A percentile compares a stretch with the other conserved stretches of the same genome.
phyloP scores from a whole-genome alignment of 306 rosid species.

The Leucaena leucocephala region DNA sequence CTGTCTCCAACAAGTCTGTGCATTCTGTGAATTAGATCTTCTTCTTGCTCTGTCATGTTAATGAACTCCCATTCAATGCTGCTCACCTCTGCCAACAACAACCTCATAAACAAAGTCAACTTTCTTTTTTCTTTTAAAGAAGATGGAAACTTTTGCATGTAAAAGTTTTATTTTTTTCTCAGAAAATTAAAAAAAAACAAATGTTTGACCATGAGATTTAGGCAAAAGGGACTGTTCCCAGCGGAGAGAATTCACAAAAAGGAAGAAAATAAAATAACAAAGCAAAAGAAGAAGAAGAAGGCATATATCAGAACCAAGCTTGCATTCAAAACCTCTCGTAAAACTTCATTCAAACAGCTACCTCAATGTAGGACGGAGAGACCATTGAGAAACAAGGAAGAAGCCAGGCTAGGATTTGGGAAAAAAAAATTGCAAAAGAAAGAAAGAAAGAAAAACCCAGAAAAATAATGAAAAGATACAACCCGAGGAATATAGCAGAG shows the following conservation, averaged over 20 bases:
- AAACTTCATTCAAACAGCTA: not conserved
- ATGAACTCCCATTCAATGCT: constrained; percentile 64
- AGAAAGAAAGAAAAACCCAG: not conserved
- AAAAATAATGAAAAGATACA: not conserved
- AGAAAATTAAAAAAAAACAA: not conserved
- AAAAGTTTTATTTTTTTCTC: not conserved
- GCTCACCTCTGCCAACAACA: constrained; percentile 52
- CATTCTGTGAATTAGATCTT: constrained; percentile 62
- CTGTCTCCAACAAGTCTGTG: constrained; percentile 59
- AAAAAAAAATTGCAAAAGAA: not conserved
- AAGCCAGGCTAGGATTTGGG: constrained; percentile 13
- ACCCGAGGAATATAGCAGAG: not conserved
- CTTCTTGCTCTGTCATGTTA: constrained; percentile 58
- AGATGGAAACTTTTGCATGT: not conserved
- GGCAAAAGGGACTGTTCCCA: not conserved
- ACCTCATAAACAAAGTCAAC: not conserved
- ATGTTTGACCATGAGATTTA: too few species aligned
- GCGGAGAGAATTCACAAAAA: not conserved
- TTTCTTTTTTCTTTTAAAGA: too few species aligned
- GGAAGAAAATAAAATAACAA: not conserved
- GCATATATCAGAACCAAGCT: not conserved
- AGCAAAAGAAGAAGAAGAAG: not conserved
- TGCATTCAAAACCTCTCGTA: constrained; percentile 9
- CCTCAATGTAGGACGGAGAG: not conserved
- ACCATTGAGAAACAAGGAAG: constrained; percentile 1